A percentile compares a stretch with the other conserved stretches of the same genome.
Conservation (phyloP, 208 protist genomes). For the Blastocrithidia nonstop region DNA sequence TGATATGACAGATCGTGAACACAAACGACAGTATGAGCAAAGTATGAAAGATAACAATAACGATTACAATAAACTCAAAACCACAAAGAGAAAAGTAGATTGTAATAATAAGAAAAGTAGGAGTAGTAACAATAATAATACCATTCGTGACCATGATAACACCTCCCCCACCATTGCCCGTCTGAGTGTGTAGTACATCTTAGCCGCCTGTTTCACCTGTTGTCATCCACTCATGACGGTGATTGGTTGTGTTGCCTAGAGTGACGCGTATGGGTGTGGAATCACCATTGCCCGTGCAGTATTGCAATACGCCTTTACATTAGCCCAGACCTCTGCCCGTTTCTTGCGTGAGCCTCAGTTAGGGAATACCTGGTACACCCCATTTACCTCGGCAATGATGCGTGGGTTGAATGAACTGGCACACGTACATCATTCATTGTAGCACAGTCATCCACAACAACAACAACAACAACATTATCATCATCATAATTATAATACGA, state of each 20-base stretch:
- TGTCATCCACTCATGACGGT: constrained; percentile 37
- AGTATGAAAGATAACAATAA: too few relatives aligned
- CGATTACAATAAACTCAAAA: too few relatives aligned
- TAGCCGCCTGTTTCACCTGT: constrained; percentile 25
- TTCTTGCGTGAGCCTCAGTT: constrained; percentile 20
- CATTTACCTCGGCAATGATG: constrained; percentile 44
- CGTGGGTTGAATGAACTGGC: constrained; percentile 26
- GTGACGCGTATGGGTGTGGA: constrained; percentile 27
- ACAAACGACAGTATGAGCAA: too few relatives aligned
- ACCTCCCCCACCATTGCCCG: constrained; percentile 3
- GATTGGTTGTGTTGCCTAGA: constrained; percentile 24
- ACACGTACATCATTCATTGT: constrained; percentile 5
- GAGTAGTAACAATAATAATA: constrained; percentile 2
- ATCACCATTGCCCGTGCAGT: constrained; percentile 25
- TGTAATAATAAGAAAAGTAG: too few relatives aligned
- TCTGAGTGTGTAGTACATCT: constrained; percentile 33
- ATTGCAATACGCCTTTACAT: constrained; percentile 30
- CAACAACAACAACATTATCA: not conserved
- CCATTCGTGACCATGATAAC: not conserved
- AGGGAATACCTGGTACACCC: constrained; percentile 19
- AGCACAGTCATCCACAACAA: constrained; percentile 1
- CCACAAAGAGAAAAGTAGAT: too few relatives aligned
- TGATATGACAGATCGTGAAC: too few relatives aligned
- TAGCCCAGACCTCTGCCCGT: constrained; percentile 25
- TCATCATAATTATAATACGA: not conserved